phyloP scores from a whole-genome alignment of 495 filamentous ascomycete genomes.

The Thermothielavioides terrestris region DNA sequence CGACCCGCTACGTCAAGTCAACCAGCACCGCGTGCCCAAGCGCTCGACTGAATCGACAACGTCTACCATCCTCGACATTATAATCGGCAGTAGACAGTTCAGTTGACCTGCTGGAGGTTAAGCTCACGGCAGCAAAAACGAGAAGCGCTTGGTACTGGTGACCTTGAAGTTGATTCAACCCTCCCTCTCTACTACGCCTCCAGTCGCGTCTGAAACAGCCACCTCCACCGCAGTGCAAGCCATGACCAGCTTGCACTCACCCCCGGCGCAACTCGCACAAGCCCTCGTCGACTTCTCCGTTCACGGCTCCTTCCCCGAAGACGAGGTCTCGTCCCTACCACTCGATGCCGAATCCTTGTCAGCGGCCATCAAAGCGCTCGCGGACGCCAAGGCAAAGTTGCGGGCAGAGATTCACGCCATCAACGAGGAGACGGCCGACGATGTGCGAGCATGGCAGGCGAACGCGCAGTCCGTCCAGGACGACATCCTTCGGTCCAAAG shows the following conservation, averaged over 20 bases:
- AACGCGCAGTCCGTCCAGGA: conserved; percentile 75
- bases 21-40: no score
- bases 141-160: not conserved
- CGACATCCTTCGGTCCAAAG: conserved; percentile 66
- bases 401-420: conserved; percentile 62
- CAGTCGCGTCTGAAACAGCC: not conserved
- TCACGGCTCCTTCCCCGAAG: conserved; percentile 67
- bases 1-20: no score
- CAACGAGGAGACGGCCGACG: conserved; percentile 63
- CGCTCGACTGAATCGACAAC: no score
- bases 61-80: no score
- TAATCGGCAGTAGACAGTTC: no score
- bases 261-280: conserved; percentile 41
- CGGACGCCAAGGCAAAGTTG: conserved; percentile 55
- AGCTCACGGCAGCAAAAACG: no score
- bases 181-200: not conserved
- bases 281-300: conserved; percentile 65
- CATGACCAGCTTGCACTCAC: conserved; percentile 14
- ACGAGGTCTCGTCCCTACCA: conserved; percentile 56
- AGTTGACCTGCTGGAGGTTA: no score
- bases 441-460: conserved; percentile 74
- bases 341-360: conserved; percentile 51
- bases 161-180: no score
- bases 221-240: not conserved
- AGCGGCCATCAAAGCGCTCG: conserved; percentile 55